These are phyloP conservation scores for Brasilioporus rufonigricans DNA, from an alignment of 768 basidiomycete species.

Conservation along the genomic window DNA sequence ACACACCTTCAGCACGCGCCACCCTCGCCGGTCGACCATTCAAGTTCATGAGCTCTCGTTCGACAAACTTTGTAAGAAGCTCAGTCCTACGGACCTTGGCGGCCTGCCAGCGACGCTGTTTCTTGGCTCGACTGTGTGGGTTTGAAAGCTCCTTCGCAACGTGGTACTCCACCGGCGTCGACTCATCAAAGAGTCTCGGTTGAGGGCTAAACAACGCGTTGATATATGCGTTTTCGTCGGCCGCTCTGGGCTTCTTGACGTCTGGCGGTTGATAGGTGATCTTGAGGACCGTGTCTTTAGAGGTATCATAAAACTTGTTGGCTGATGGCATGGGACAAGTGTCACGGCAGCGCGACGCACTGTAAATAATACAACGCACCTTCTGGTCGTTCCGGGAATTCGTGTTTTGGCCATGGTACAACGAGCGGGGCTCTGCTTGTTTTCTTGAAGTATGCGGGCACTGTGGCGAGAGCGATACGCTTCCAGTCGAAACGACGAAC, in stretches of 20 bases:
- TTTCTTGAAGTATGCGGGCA: constrained; percentile 49
- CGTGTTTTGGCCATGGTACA: constrained; percentile 70
- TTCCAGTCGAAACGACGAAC: constrained; percentile 66
- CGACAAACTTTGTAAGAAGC: constrained; percentile 52
- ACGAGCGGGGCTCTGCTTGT: constrained; percentile 33
- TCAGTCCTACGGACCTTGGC: constrained; percentile 45
- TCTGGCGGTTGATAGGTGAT: constrained; percentile 70
- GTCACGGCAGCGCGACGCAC: constrained; percentile 4
- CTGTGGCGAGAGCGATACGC: constrained; percentile 65
- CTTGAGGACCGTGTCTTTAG: constrained; percentile 55
- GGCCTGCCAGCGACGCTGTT: constrained; percentile 71
- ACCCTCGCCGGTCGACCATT: constrained; percentile 60
- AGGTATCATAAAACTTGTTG: constrained; percentile 59
- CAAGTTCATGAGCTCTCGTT: constrained; percentile 52
- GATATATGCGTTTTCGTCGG: constrained; percentile 58
- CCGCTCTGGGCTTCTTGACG: constrained; percentile 36
- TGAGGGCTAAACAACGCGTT: constrained; percentile 45
- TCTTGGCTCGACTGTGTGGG: constrained; percentile 81
- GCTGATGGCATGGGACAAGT: constrained; percentile 19
- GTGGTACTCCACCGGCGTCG: constrained; percentile 62
- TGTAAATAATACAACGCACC: constrained; percentile 12
- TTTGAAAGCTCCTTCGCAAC: constrained; percentile 72
- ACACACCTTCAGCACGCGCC: constrained; percentile 71
- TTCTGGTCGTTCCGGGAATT: constrained; percentile 37
- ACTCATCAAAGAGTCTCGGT: constrained; percentile 44